Conservation (phyloP, 1,284 basidiomycete species). For the Inonotus hispidus region DNA sequence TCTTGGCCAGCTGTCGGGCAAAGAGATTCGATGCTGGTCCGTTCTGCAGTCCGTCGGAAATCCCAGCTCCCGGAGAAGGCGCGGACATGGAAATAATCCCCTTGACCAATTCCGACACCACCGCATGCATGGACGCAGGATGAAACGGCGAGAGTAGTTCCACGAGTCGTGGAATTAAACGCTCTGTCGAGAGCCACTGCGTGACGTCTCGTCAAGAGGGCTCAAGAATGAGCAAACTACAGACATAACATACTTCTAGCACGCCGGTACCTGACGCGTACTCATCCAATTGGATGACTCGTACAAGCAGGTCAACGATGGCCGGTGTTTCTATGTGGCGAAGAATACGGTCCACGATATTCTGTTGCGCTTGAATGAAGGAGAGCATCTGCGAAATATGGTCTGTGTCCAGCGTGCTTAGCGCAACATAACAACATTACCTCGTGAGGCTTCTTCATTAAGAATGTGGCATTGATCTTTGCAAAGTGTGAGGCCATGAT, state of each 20-base stretch:
- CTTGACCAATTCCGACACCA: slow-evolving; percentile 91
- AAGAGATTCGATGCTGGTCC: slow-evolving; percentile 82
- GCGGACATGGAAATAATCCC: slow-evolving; percentile 94
- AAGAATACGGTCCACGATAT: slow-evolving; percentile 80
- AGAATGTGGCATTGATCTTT: slow-evolving; percentile 84
- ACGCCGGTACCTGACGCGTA: slow-evolving; percentile 77
- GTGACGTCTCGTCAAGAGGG: slow-evolving; percentile 31
- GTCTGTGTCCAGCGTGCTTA: slow-evolving; percentile 26
- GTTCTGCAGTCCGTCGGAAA: slow-evolving; percentile 60
- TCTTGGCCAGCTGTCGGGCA: slow-evolving; percentile 83
- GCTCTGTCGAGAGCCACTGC: slow-evolving; percentile 86
- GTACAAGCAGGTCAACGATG: slow-evolving; percentile 87
- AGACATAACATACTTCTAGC: slow-evolving; percentile 66
- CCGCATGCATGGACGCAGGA: slow-evolving; percentile 76
- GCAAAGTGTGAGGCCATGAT: slow-evolving; percentile 79
- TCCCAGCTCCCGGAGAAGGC: slow-evolving; percentile 72
- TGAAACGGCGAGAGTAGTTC: slow-evolving; percentile 79
- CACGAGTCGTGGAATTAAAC: slow-evolving; percentile 79
- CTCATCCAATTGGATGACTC: slow-evolving; percentile 92
- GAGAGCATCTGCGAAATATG: slow-evolving; percentile 71
- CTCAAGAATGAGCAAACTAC: slow-evolving; percentile 26
- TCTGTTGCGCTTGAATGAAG: slow-evolving; percentile 83
- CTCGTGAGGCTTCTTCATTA: slow-evolving; percentile 87
- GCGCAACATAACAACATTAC: slow-evolving; percentile 41
- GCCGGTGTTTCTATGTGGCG: slow-evolving; percentile 86